Evolutionary conservation across 805 yeast genomes (phyloP).

Genomic region (Sugiyamaella americana): DNA sequence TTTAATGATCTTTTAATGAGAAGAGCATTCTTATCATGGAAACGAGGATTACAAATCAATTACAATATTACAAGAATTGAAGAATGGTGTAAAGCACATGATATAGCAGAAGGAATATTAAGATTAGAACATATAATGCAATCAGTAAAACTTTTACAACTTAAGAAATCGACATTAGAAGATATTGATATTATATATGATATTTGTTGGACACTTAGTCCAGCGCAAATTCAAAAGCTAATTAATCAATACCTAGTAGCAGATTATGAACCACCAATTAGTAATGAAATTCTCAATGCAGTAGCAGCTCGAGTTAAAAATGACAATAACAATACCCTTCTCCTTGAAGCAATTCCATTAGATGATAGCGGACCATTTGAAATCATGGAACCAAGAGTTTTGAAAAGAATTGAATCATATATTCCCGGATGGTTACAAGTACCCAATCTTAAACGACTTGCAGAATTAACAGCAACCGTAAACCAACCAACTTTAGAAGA

Average conservation of each 20-base stretch:
- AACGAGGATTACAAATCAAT: constrained; percentile 92
- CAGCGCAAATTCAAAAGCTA: constrained; percentile 91
- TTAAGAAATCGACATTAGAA: constrained; percentile 80
- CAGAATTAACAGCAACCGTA: constrained; percentile 52
- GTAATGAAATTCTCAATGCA: constrained; percentile 69
- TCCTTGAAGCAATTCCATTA: constrained; percentile 36
- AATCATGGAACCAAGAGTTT: constrained; percentile 49
- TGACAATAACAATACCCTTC: constrained; percentile 26
- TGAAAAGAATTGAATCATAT: constrained; percentile 60
- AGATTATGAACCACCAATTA: constrained; percentile 90
- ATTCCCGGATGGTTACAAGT: constrained; percentile 92
- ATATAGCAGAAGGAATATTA: constrained; percentile 77
- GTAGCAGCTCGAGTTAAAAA: constrained; percentile 49
- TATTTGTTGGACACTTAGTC: constrained; percentile 88
- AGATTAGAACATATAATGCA: constrained; percentile 83
- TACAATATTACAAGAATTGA: constrained; percentile 94
- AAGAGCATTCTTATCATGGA: constrained; percentile 92
- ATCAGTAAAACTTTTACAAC: constrained; percentile 86
- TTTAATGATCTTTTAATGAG: constrained; percentile 95
- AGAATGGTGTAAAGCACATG: constrained; percentile 97
- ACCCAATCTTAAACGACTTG: constrained; percentile 81
- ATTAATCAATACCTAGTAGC: constrained; percentile 85
- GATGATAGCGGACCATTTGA: constrained; percentile 38
- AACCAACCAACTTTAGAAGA: constrained; percentile 7
- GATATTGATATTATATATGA: constrained; percentile 91